These are phyloP conservation scores for Aureobasidium sp. DNA, from an alignment of 2,329 filamentous ascomycete genomes.

Conservation along the genomic window DNA sequence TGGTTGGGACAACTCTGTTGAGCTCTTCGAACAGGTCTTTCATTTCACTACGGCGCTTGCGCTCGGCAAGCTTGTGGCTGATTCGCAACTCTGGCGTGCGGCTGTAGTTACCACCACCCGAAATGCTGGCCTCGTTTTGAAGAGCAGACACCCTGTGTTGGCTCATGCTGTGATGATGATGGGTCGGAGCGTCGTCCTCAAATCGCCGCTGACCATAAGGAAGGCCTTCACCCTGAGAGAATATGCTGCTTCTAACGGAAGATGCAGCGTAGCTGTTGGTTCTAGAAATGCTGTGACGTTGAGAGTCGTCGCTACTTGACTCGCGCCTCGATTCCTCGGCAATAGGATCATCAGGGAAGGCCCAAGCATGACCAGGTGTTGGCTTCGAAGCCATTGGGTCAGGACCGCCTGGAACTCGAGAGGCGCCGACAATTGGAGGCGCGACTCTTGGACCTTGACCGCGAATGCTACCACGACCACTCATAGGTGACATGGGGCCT, in stretches of 20 bases:
- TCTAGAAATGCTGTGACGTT: slow-evolving; percentile 50
- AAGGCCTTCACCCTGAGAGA: slow-evolving; percentile 64
- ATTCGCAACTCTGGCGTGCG: slow-evolving; percentile 73
- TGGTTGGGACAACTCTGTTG: slow-evolving; percentile 69
- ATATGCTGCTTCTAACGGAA: slow-evolving; percentile 72
- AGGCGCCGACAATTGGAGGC: slow-evolving; percentile 63
- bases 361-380: slow-evolving; percentile 77
- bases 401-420: slow-evolving; percentile 59
- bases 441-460: slow-evolving; percentile 53
- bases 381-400: slow-evolving; percentile 62
- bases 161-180: slow-evolving; percentile 69
- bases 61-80: slow-evolving; percentile 78
- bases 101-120: slow-evolving; percentile 67
- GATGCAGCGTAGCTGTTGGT: slow-evolving; percentile 70
- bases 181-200: slow-evolving; percentile 50
- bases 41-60: slow-evolving; percentile 80
- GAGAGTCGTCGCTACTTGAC: slow-evolving; percentile 44
- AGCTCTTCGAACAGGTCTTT: slow-evolving; percentile 79
- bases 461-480: slow-evolving; percentile 27
- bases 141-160: slow-evolving; percentile 64
- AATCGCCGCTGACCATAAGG: slow-evolving; percentile 65
- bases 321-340: slow-evolving; percentile 39
- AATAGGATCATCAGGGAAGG: slow-evolving; percentile 60
- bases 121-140: slow-evolving; percentile 46
- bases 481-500: slow-evolving; percentile 40